Conservation (phyloP, 257 asterid species). For the Cinchona pubescens region DNA sequence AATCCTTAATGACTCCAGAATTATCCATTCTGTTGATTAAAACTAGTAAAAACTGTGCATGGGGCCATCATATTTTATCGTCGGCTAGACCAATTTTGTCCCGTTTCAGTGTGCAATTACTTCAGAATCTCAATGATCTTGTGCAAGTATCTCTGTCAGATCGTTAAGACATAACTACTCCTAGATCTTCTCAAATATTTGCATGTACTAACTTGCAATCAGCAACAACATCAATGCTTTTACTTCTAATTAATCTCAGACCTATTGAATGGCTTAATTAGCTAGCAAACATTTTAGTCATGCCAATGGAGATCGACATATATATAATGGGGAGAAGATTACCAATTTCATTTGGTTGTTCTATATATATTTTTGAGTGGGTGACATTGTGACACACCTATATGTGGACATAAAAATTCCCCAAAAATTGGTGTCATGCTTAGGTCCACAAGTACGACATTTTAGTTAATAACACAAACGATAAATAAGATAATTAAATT, state of each 20-base stretch:
- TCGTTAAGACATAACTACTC: conserved; percentile 36
- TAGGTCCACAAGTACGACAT: neutral
- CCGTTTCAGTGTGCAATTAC: conserved; percentile 26
- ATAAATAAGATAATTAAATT: too few relatives aligned
- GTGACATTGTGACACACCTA: neutral
- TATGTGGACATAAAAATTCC: neutral
- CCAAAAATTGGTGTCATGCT: neutral
- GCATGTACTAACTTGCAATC: conserved; percentile 7
- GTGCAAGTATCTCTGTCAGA: conserved; percentile 30
- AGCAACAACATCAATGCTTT: neutral
- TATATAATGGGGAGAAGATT: neutral
- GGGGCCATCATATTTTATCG: conserved; percentile 41
- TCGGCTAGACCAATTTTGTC: conserved; percentile 33
- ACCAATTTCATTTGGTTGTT: neutral
- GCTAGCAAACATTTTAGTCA: neutral
- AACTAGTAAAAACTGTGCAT: conserved; percentile 16
- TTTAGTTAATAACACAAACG: too few relatives aligned
- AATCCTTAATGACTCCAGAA: conserved; percentile 25
- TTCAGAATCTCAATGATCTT: conserved; percentile 51
- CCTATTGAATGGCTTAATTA: neutral
- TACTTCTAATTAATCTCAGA: too few relatives aligned
- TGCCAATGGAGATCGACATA: neutral
- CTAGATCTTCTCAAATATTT: conserved; percentile 24
- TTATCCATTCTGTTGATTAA: conserved; percentile 26
- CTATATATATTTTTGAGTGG: neutral